phyloP scores from a whole-genome alignment of 2,329 filamentous ascomycete species.

The Pseudogymnoascus sp. region DNA sequence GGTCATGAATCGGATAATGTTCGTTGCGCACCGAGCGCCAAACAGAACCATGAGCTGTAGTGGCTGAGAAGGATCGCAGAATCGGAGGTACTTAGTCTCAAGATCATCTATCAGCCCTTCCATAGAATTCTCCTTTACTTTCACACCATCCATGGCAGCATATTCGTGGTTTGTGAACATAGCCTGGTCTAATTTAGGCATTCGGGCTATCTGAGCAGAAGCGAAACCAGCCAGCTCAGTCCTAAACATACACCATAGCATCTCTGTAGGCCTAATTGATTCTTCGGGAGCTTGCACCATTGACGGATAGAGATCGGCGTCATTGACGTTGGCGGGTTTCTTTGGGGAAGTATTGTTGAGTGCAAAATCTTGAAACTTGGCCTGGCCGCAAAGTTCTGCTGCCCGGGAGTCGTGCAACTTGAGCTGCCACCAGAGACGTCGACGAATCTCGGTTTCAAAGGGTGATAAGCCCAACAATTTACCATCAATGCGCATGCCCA shows the following conservation, averaged over 20 bases:
- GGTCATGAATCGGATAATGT: conserved; percentile 17
- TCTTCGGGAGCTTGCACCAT: conserved; percentile 45
- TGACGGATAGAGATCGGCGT: conserved; percentile 48
- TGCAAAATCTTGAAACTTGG: conserved; percentile 19
- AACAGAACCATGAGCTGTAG: conserved; percentile 24
- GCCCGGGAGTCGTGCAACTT: conserved; percentile 22
- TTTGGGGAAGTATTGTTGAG: conserved; percentile 30
- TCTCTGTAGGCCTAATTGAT: conserved; percentile 48
- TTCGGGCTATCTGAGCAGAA: conserved; percentile 7
- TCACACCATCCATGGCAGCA: conserved; percentile 10
- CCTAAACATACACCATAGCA: conserved; percentile 29
- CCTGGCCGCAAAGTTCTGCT: conserved; percentile 23
- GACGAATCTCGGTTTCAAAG: conserved; percentile 61
- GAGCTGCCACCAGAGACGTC: conserved; percentile 61
- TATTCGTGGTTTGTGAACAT: conserved; percentile 14
- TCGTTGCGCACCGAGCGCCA: conserved; percentile 5
- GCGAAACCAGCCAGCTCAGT: conserved; percentile 12
- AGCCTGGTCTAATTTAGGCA: conserved; percentile 8
- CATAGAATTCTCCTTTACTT: conserved; percentile 11
- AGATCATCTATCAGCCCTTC: conserved; percentile 29
- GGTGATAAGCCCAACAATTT: conserved; percentile 48
- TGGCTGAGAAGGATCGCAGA: conserved; percentile 32
- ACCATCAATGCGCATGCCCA: conserved; percentile 60
- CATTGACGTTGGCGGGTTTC: conserved; percentile 52
- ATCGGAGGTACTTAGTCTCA: conserved; percentile 32